Base-by-base conservation (phyloP, 2,329 filamentous ascomycete species). In the Taxawa tesnikishii region DNA sequence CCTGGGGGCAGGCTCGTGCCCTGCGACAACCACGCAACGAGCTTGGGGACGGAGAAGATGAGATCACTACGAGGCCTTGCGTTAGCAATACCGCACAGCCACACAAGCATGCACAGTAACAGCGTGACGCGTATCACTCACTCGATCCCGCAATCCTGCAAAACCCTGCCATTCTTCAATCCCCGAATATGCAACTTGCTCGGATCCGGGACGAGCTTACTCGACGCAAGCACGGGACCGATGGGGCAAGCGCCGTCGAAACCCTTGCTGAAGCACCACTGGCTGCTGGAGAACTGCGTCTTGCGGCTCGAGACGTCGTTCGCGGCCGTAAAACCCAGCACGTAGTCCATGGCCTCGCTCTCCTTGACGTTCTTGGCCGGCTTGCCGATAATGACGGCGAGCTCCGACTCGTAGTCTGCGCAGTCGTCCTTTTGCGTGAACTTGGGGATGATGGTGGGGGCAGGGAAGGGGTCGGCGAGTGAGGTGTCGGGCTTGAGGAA, bases 231-330 rank as follows among this genome's bases (percentile, higher is more conserved):
- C 5, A 36, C 43, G 13, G 37, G 43, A 50, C 62, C 65, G 15
- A 73, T 51, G 0, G 71, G 71, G 35, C 67, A 73, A 3, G 64
- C 59, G 16, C 64, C 64, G 40, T 74, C 71, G 33, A 74, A 71
- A 1, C 70, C 68, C 51, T 75, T 74, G 15, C 67, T 72, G 47
- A 66, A 75, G 36, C 62, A 69, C 60, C 67, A 71, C 46, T 74
- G 70, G 30, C 56, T 59, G 47, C 68, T 62, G 14, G 60, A 56
- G 42, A 67, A 60, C 54, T 77, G 73, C 32, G 59, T 60, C 31
- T 67, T 65, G 4, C 73, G 65, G 38, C 67, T 70, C 2, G 71
- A 75, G 5, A 79, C 65, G 45, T 79, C 74, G 53, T 79, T 79
- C 44, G 65, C 64, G 14, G 65, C 64, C 1, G 71, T 74, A 48